Evolutionary conservation across 2,329 filamentous ascomycete species (phyloP).

Genomic region (Pseudogymnoascus sp.): DNA sequence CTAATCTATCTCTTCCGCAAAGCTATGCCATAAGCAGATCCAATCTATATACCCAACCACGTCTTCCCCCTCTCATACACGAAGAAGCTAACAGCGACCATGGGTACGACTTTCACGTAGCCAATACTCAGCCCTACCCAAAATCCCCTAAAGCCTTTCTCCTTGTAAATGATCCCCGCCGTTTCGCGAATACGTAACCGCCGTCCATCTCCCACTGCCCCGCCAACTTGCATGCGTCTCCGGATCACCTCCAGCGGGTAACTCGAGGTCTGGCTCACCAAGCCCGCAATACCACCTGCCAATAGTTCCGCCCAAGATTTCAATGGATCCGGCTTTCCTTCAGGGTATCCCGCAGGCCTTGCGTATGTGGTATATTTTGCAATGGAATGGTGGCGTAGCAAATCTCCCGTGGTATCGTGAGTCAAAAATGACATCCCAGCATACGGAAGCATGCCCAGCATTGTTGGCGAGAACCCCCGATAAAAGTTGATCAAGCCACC

Average conservation of each 20-base stretch:
- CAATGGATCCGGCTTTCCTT: conserved; percentile 61
- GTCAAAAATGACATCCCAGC: conserved; percentile 93
- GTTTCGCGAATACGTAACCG: conserved; percentile 73
- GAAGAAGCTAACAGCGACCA: conserved; percentile 66
- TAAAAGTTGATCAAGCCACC: conserved; percentile 85
- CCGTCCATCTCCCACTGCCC: conserved; percentile 84
- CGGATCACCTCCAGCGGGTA: conserved; percentile 92
- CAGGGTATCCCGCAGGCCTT: conserved; percentile 43
- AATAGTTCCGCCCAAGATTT: conserved; percentile 80
- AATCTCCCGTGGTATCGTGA: conserved; percentile 81
- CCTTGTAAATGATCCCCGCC: conserved; percentile 61
- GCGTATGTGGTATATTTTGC: conserved; percentile 69
- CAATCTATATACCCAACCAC: conserved; percentile 54
- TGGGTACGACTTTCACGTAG: conserved; percentile 87
- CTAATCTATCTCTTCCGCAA: neutral
- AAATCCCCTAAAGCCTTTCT: conserved; percentile 73
- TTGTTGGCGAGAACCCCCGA: conserved; percentile 80
- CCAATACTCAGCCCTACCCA: conserved; percentile 91
- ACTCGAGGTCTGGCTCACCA: conserved; percentile 83
- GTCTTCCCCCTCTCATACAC: conserved; percentile 58
- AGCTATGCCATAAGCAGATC: neutral
- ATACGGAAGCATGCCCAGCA: conserved; percentile 94
- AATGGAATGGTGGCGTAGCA: conserved; percentile 62
- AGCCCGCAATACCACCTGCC: conserved; percentile 76
- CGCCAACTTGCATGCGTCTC: conserved; percentile 91